phyloP scores from a whole-genome alignment of 805 yeast species.

The Komagataella mondaviorum region DNA sequence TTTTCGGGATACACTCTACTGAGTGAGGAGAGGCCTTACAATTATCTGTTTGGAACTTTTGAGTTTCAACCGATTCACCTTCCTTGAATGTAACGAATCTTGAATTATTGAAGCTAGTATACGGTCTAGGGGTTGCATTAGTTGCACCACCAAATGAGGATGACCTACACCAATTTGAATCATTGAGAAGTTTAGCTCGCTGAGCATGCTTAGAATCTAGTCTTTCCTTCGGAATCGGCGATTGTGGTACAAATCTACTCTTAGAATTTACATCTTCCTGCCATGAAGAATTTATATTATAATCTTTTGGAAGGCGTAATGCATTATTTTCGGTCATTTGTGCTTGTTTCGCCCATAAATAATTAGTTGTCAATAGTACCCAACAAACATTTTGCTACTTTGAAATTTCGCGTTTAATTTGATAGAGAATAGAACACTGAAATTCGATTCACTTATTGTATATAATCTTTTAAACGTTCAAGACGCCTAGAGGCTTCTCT shows the following conservation, averaged over 20 bases:
- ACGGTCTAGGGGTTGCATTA: background rate
- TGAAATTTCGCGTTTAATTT: background rate
- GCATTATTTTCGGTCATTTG: background rate
- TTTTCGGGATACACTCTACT: background rate
- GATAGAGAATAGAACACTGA: background rate
- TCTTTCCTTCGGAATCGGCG: background rate
- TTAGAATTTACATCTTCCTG: background rate
- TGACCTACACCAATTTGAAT: background rate
- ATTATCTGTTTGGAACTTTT: background rate
- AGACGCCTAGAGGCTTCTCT: slow-evolving; percentile 74
- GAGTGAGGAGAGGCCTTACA: background rate
- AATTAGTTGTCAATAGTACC: background rate
- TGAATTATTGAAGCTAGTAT: background rate
- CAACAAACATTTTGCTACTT: background rate
- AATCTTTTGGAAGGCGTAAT: background rate
- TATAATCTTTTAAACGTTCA: slow-evolving; percentile 52
- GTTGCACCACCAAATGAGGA: background rate
- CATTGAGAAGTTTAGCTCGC: background rate
- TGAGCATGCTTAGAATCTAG: background rate
- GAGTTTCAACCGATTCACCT: background rate
- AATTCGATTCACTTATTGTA: slow-evolving; percentile 9
- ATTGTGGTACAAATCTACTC: background rate
- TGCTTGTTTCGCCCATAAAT: background rate
- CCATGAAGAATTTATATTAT: background rate
- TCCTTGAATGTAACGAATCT: background rate